Conservation (phyloP, 1,284 basidiomycete genomes). For the Boletus sp. region DNA sequence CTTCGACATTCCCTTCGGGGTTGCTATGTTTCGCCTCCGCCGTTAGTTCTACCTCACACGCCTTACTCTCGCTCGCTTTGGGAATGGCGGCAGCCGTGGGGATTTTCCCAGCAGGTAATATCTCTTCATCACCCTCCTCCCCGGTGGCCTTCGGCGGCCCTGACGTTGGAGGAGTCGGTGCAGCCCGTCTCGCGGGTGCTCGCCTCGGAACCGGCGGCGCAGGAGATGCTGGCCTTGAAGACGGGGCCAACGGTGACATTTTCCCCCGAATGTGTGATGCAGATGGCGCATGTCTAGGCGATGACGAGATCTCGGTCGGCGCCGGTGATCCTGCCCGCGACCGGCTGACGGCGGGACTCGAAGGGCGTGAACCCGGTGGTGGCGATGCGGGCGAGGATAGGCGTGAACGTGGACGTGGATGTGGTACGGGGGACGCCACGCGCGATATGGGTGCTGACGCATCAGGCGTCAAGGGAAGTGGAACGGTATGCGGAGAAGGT, state of each 20-base stretch:
- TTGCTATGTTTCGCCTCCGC: constrained; percentile 4
- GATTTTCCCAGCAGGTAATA: neutral
- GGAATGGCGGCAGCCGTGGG: neutral
- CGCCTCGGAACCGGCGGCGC: constrained; percentile 36
- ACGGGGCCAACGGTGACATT: constrained; percentile 24
- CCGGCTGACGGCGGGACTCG: constrained; percentile 28
- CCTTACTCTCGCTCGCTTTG: constrained; percentile 1
- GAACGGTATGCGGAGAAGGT: constrained; percentile 23
- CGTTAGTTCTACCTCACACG: constrained; percentile 1
- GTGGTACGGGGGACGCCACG: constrained; percentile 24
- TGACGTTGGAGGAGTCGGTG: constrained; percentile 26
- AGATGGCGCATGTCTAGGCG: constrained; percentile 10
- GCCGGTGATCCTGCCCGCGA: constrained; percentile 34
- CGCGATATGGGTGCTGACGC: constrained; percentile 18
- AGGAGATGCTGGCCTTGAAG: constrained; percentile 29
- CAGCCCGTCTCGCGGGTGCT: constrained; percentile 35
- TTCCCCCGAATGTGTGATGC: constrained; percentile 28
- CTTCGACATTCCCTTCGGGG: neutral
- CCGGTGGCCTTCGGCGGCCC: neutral
- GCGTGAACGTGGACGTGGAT: constrained; percentile 31
- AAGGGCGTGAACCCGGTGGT: constrained; percentile 28
- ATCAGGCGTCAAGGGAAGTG: constrained; percentile 33
- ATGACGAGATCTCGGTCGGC: constrained; percentile 16
- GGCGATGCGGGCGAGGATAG: constrained; percentile 28
- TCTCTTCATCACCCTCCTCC: constrained; percentile 13